Percentiles rank a stretch among this genome's conserved stretches.
phyloP scores from a whole-genome alignment of 106 monocot genomes.

The Allium cepa region DNA sequence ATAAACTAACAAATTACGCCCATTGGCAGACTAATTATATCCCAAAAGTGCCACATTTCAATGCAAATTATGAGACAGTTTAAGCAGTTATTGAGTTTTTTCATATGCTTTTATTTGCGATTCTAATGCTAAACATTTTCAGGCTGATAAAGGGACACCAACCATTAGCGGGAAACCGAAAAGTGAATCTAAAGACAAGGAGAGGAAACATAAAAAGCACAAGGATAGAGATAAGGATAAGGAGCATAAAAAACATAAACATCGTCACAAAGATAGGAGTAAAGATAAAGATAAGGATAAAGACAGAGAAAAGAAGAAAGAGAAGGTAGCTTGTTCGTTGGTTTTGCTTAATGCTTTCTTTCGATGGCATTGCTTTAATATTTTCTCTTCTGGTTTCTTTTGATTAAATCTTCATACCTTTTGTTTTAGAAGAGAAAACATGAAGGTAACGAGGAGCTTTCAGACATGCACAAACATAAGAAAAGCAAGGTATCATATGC shows the following conservation, averaged over 20 bases:
- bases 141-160: constrained; percentile 73
- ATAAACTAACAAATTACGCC: too few species aligned
- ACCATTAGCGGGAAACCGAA: constrained; percentile 72
- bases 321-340: constrained; percentile 23
- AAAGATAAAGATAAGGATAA: constrained; percentile 81
- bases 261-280: constrained; percentile 88
- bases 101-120: too few species aligned
- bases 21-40: too few species aligned
- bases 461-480: constrained; percentile 48
- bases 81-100: too few species aligned
- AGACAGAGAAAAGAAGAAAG: constrained; percentile 83
- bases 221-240: constrained; percentile 81
- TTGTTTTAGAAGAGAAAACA: constrained; percentile 55
- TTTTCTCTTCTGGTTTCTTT: too few species aligned
- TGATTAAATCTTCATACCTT: background rate
- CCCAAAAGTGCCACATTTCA: too few species aligned
- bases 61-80: too few species aligned
- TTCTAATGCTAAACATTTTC: background rate
- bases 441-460: constrained; percentile 39
- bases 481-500: constrained; percentile 51
- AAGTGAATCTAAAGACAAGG: constrained; percentile 62
- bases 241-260: constrained; percentile 94
- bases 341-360: background rate
- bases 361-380: background rate
- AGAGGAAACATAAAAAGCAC: constrained; percentile 86